Base-by-base conservation (phyloP, 441 rosid genomes). In the Omphalea diandra region DNA sequence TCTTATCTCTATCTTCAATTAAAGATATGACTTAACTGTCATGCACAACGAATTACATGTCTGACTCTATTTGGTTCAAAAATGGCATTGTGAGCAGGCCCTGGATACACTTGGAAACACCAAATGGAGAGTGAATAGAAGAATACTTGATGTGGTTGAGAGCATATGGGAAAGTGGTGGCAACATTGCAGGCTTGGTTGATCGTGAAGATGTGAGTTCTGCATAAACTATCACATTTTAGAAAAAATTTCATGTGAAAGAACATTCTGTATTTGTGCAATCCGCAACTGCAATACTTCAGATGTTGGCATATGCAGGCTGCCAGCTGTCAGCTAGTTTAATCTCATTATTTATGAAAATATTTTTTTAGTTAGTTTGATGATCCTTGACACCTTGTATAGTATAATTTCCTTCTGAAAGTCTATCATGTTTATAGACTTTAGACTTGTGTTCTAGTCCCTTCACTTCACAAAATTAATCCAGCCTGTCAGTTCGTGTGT, bases 91-190 rank as follows among this genome's bases (percentile, higher is more conserved):
- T 75, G 65, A 82, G 44, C 83, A 93, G 97, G 98, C 98, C 59
- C 79, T 94, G 81, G 93, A 94, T 84, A 91, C 88, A 3, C 97
- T 94, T 77, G 98, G 98, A 74, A 86, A 74, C 80, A 91, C 96
- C 66, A 91, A 91, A 83, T 94, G 97, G 98, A 88, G 91, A 80
- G 90, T 94, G 52, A 94, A 91, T 72, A 79, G 73, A 78, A 82
- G 79, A 80, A 84, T 91, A 47, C 87, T 94, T 81, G 77, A 78
- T 83, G 94, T 86, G 35, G 86, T 91, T 67, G 97, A 94, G 80
- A 87, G 71, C 69, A 66, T 94, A 67, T 94, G 98, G 98, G 91
- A 80, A 67, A 76, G 79, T 50, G 97, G 98, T 65, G 98, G 98
- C 80, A 86, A 88, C 73, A 73, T 86, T 73, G 96, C 87, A 18